Conservation (phyloP, 164 flowering plant species). For the Amborella trichopoda region DNA sequence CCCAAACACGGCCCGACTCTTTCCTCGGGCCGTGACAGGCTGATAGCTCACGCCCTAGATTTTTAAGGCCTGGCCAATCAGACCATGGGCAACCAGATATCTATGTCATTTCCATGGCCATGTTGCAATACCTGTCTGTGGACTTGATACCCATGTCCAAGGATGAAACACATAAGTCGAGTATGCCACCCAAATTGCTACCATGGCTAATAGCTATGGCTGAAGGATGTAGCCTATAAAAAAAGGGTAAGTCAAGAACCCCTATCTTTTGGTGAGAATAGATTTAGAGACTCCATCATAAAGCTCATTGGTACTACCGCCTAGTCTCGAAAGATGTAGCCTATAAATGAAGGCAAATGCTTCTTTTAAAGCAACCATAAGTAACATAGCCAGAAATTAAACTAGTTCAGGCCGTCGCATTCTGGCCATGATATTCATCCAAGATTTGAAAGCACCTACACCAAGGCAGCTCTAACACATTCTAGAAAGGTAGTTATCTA, state of each 20-base stretch:
- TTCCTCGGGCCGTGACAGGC: too few relatives aligned
- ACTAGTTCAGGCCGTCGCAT: constrained; percentile 10
- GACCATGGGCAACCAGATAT: too few relatives aligned
- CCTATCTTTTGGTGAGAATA: too few relatives aligned
- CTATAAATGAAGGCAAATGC: constrained; percentile 7
- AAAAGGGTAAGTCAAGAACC: too few relatives aligned
- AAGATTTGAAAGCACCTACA: constrained; percentile 8
- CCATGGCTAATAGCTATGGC: background rate
- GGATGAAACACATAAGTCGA: constrained; percentile 5
- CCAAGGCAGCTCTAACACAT: constrained; percentile 6
- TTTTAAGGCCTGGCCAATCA: too few relatives aligned
- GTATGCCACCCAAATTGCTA: constrained; percentile 5
- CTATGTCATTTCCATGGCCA: constrained; percentile 4
- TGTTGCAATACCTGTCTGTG: constrained; percentile 2
- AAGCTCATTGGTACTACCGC: too few relatives aligned
- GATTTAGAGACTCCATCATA: too few relatives aligned
- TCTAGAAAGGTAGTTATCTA: constrained; percentile 10
- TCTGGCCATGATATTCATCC: constrained; percentile 2
- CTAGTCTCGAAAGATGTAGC: too few relatives aligned
- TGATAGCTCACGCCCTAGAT: too few relatives aligned
- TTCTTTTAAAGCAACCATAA: constrained; percentile 7
- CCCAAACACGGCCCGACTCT: too few relatives aligned
- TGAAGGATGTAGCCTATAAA: too few relatives aligned
- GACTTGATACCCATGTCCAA: constrained; percentile 6
- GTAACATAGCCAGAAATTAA: constrained; percentile 7